A percentile compares a stretch with the other conserved stretches of the same genome.
Conservation (phyloP, 169 alveolate species). For the Neospora caninum region DNA sequence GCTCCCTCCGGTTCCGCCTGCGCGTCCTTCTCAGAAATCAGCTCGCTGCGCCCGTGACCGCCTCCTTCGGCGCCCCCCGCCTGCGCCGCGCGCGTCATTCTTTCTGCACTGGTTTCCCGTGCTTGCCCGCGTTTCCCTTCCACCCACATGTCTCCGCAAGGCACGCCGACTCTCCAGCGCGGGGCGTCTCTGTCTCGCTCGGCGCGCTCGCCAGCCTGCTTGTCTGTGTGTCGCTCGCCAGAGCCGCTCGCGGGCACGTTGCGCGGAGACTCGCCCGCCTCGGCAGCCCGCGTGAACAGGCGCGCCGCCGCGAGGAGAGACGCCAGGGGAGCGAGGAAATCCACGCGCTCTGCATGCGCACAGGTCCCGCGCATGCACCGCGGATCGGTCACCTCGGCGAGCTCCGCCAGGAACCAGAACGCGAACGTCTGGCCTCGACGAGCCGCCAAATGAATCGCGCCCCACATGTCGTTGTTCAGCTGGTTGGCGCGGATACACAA, state of each 20-base stretch:
- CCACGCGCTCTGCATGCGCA: slow-evolving; percentile 20
- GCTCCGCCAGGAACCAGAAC: not conserved
- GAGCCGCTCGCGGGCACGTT: too few species aligned
- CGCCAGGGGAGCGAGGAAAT: not conserved
- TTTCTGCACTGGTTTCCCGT: not conserved
- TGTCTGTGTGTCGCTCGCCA: too few species aligned
- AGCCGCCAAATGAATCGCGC: not conserved
- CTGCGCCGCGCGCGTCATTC: not conserved
- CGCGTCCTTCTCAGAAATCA: too few species aligned
- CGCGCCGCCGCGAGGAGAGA: not conserved
- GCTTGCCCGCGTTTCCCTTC: not conserved
- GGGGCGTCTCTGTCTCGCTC: too few species aligned
- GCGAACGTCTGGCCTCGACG: not conserved
- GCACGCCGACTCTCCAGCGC: too few species aligned
- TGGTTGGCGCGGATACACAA: not conserved
- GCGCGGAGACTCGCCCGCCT: too few species aligned
- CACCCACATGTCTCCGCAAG: too few species aligned
- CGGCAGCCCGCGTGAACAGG: not conserved
- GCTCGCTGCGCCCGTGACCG: too few species aligned
- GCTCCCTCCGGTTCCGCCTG: too few species aligned
- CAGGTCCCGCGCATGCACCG: not conserved
- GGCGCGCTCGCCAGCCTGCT: too few species aligned
- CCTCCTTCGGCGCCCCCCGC: not conserved
- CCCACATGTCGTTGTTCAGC: slow-evolving; percentile 25
- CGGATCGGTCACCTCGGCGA: not conserved